These are phyloP conservation scores for Stevia rebaudiana DNA, from an alignment of 140 eudicot species.

Conservation along the genomic window DNA sequence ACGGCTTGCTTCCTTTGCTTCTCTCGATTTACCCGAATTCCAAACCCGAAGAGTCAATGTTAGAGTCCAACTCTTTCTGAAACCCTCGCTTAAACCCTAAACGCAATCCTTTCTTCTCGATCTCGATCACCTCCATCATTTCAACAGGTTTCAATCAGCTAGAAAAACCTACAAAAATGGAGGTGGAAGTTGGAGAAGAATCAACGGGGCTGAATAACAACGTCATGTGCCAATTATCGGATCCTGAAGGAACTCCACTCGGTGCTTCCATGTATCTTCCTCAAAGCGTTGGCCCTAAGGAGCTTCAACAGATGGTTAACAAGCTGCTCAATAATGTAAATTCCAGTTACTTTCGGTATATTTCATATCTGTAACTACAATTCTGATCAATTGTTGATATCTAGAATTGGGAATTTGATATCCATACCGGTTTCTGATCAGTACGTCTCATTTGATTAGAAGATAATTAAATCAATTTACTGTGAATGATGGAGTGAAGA, in stretches of 20 bases:
- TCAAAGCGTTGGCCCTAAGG: slow-evolving; percentile 79
- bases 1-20: too few relatives aligned
- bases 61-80: neutral
- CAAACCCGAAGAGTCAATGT: too few relatives aligned
- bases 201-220: slow-evolving; percentile 39
- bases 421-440: neutral
- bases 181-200: slow-evolving; percentile 31
- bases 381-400: neutral
- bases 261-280: slow-evolving; percentile 87
- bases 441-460: neutral
- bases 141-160: neutral
- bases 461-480: neutral
- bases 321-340: slow-evolving; percentile 65
- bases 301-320: slow-evolving; percentile 87
- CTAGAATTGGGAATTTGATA: neutral
- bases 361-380: neutral
- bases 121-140: slow-evolving; percentile 4
- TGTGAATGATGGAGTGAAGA: neutral
- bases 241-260: slow-evolving; percentile 76
- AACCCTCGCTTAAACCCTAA: slow-evolving; percentile 42
- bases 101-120: slow-evolving; percentile 2
- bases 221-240: slow-evolving; percentile 78
- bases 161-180: slow-evolving; percentile 31
- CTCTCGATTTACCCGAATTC: too few relatives aligned
- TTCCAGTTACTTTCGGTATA: neutral